A percentile compares a stretch with the other conserved stretches of the same genome.
These are phyloP conservation scores for Xylaria sp. DNA, from an alignment of 2,329 filamentous ascomycete species.

Conservation along the genomic window DNA sequence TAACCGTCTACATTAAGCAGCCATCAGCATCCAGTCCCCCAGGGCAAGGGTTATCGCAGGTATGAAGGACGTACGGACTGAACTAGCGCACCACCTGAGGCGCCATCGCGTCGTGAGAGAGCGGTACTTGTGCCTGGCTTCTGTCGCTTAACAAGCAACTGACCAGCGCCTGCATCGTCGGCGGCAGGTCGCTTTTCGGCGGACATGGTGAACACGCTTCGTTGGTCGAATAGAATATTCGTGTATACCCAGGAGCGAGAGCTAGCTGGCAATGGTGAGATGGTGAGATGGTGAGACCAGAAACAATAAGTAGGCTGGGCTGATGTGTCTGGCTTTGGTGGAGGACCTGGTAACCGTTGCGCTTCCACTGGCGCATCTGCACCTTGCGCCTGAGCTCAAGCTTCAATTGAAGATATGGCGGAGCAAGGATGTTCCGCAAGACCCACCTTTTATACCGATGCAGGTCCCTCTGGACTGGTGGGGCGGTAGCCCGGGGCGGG, in stretches of 20 bases:
- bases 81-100: conserved; percentile 55
- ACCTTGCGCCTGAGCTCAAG: neutral
- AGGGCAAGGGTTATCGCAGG: neutral
- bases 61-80: conserved; percentile 59
- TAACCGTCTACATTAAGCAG: conserved; percentile 66
- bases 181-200: conserved; percentile 92
- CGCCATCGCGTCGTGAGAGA: conserved; percentile 62
- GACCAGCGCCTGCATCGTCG: conserved; percentile 79
- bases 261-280: neutral
- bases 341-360: neutral
- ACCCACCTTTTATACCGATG: conserved; percentile 4
- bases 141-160: conserved; percentile 89
- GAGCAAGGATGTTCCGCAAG: conserved; percentile 36
- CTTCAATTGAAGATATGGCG: conserved; percentile 29
- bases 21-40: conserved; percentile 6
- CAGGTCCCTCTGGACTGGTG: neutral
- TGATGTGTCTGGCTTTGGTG: neutral
- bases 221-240: conserved; percentile 1
- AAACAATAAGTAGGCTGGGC: neutral
- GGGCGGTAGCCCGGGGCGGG: conserved; percentile 2
- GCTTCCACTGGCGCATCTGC: neutral
- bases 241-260: neutral
- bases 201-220: conserved; percentile 70
- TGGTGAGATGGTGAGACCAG: too few species aligned
- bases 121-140: conserved; percentile 68